Evolutionary conservation across 2,329 filamentous ascomycete species (phyloP).

Genomic region (Beauveria sp.): DNA sequence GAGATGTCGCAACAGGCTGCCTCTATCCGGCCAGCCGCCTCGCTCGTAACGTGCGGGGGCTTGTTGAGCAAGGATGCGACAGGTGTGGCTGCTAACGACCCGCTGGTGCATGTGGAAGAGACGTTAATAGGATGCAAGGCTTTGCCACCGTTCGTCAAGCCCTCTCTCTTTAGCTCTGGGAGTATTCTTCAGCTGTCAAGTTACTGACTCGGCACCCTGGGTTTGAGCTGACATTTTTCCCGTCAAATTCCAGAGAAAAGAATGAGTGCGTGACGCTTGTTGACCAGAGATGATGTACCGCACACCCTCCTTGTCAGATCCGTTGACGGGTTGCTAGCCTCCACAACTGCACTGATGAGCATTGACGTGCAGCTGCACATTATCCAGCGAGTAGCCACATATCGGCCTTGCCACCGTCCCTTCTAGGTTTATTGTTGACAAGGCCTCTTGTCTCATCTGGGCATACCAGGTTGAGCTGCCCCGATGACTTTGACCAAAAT

Average conservation of each 20-base stretch:
- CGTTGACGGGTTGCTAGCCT: background rate
- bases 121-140: background rate
- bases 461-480: background rate
- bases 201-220: background rate
- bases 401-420: background rate
- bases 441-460: conserved; percentile 1
- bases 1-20: background rate
- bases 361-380: conserved; percentile 10
- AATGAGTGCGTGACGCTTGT: background rate
- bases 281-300: background rate
- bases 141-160: background rate
- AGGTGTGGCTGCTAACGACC: conserved; percentile 4
- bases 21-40: background rate
- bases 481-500: background rate
- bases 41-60: conserved; percentile 6
- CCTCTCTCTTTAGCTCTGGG: background rate
- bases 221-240: background rate
- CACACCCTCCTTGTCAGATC: conserved; percentile 6
- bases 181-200: background rate
- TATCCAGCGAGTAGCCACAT: background rate
- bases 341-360: conserved; percentile 1
- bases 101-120: background rate
- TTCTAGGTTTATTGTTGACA: background rate
- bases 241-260: background rate
- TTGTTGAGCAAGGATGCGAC: background rate